phyloP scores from a whole-genome alignment of 345 rosid genomes.

The Raphanus raphanistrum region DNA sequence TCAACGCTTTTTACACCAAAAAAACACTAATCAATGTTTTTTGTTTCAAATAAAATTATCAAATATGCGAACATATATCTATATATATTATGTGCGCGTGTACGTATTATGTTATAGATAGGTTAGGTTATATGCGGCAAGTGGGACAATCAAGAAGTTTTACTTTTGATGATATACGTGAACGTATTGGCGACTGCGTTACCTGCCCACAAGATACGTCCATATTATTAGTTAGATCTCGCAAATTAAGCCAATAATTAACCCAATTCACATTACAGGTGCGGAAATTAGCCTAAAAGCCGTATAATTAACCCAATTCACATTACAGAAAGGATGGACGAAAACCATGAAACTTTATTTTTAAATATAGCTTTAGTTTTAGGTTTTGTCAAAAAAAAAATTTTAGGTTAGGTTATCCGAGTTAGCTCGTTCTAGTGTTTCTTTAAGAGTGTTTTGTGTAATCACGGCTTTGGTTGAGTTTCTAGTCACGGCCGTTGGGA shows the following conservation, averaged over 20 bases:
- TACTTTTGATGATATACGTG: slow-evolving; percentile 28
- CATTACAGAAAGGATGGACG: neutral
- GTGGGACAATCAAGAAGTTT: slow-evolving; percentile 21
- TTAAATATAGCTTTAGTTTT: neutral
- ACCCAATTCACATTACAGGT: neutral
- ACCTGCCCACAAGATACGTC: slow-evolving; percentile 26
- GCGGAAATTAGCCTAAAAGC: neutral
- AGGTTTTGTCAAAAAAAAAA: neutral
- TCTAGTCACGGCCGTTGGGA: neutral
- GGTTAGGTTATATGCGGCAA: neutral
- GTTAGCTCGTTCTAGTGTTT: neutral
- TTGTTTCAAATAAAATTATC: neutral
- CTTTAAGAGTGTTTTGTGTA: neutral
- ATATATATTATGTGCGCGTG: neutral
- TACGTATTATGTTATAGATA: neutral
- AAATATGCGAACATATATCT: neutral
- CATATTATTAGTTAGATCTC: neutral
- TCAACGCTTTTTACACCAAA: too few species aligned
- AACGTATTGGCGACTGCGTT: slow-evolving; percentile 18
- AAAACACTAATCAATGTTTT: neutral
- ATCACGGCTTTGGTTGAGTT: neutral
- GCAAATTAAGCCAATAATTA: neutral
- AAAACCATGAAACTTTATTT: neutral
- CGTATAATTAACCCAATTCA: neutral
- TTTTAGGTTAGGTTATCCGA: neutral